Conservation (phyloP, 805 yeast species). For the Metschnikowia borealis region DNA sequence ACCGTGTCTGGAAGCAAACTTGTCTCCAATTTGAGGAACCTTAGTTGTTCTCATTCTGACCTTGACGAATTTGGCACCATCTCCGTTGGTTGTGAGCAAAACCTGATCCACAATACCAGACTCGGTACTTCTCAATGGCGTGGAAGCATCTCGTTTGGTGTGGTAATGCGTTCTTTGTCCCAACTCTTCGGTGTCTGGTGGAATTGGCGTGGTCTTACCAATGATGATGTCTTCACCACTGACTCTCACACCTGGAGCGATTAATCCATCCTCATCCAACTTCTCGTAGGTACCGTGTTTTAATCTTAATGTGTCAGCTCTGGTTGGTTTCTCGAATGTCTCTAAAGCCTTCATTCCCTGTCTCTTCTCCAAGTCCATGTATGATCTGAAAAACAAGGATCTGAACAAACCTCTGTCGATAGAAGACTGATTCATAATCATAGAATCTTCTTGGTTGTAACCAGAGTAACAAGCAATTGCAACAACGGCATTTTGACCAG, state of each 20-base stretch:
- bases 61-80: slow-evolving; percentile 95
- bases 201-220: slow-evolving; percentile 98
- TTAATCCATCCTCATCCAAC: slow-evolving; percentile 95
- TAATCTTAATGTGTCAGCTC: slow-evolving; percentile 90
- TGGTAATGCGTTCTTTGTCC: slow-evolving; percentile 99
- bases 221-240: slow-evolving; percentile 98
- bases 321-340: slow-evolving; percentile 94
- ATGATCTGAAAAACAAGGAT: slow-evolving; percentile 92
- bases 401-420: slow-evolving; percentile 96
- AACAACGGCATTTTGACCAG: slow-evolving; percentile 98
- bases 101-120: slow-evolving; percentile 99
- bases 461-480: slow-evolving; percentile 98
- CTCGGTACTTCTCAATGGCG: slow-evolving; percentile 94
- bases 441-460: slow-evolving; percentile 99
- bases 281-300: slow-evolving; percentile 98
- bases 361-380: slow-evolving; percentile 97
- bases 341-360: slow-evolving; percentile 98
- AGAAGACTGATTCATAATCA: slow-evolving; percentile 98
- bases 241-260: slow-evolving; percentile 97
- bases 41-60: slow-evolving; percentile 99
- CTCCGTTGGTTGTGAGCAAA: slow-evolving; percentile 93
- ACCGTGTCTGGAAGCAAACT: slow-evolving; percentile 99
- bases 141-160: slow-evolving; percentile 97
- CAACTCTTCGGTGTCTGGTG: slow-evolving; percentile 97
- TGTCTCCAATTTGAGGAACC: slow-evolving; percentile 98